Conservation (phyloP, 345 rosid genomes). For the Carallia brachiata region DNA sequence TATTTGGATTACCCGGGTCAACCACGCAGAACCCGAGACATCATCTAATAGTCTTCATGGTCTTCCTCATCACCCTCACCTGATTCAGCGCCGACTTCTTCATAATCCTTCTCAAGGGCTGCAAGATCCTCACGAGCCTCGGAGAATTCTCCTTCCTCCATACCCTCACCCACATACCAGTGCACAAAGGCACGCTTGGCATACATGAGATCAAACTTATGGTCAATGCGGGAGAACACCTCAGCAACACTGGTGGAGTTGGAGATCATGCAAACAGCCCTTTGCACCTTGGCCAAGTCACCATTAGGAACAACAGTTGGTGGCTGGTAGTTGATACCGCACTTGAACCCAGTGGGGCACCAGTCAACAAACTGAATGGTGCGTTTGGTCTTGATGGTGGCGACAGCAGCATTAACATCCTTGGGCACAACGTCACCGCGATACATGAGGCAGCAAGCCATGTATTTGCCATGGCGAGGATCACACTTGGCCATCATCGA, state of each 20-base stretch:
- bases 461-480: slow-evolving; percentile 32
- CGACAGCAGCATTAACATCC: slow-evolving; percentile 32
- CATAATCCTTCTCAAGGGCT: slow-evolving; percentile 33
- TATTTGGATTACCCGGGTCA: neutral
- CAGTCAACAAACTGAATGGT: slow-evolving; percentile 33
- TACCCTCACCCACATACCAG: slow-evolving; percentile 34
- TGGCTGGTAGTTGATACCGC: slow-evolving; percentile 35
- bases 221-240: slow-evolving; percentile 29
- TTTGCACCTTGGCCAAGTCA: slow-evolving; percentile 31
- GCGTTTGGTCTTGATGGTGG: slow-evolving; percentile 30
- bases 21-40: neutral
- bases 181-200: slow-evolving; percentile 32
- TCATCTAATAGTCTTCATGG: slow-evolving; percentile 6
- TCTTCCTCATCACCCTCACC: slow-evolving; percentile 25
- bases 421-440: slow-evolving; percentile 31
- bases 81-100: slow-evolving; percentile 28
- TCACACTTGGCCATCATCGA: slow-evolving; percentile 34
- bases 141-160: slow-evolving; percentile 33
- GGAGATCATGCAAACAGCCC: slow-evolving; percentile 33
- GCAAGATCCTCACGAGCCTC: slow-evolving; percentile 36
- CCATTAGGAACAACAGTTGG: slow-evolving; percentile 32
- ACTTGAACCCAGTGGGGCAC: slow-evolving; percentile 36
- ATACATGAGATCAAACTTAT: slow-evolving; percentile 30
- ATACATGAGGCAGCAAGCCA: slow-evolving; percentile 33
- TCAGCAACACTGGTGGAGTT: slow-evolving; percentile 33